Evolutionary conservation across 2,329 filamentous ascomycete species (phyloP).

Genomic region (Xylaria sp.): DNA sequence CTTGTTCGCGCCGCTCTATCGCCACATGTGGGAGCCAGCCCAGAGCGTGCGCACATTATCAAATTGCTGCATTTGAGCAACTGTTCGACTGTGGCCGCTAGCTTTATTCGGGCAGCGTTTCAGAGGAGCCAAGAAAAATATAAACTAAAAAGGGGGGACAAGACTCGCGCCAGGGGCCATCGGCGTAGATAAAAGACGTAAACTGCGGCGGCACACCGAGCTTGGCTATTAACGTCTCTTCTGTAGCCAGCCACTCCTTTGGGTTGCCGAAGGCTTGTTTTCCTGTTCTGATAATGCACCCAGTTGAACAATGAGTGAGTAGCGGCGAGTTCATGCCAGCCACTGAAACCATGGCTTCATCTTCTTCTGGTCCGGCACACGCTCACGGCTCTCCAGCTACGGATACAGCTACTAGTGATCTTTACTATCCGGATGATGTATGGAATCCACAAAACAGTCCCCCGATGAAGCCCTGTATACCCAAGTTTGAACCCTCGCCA

Average conservation of each 20-base stretch:
- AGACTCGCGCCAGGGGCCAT: constrained; percentile 1
- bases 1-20: constrained; percentile 5
- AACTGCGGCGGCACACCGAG: constrained; percentile 3
- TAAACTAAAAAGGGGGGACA: background rate
- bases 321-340: constrained; percentile 28
- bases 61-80: constrained; percentile 4
- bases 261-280: constrained; percentile 14
- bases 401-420: constrained; percentile 34
- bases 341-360: constrained; percentile 33
- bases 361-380: constrained; percentile 28
- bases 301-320: constrained; percentile 32
- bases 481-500: constrained; percentile 45
- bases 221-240: constrained; percentile 4
- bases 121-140: background rate
- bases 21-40: background rate
- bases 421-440: constrained; percentile 43
- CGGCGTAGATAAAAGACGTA: constrained; percentile 3
- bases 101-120: background rate
- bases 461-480: constrained; percentile 36
- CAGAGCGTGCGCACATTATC: constrained; percentile 1
- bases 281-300: constrained; percentile 27
- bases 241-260: constrained; percentile 4
- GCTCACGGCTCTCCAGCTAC: constrained; percentile 32
- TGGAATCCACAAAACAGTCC: constrained; percentile 37
- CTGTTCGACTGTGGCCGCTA: background rate